Evolutionary conservation across 495 filamentous ascomycete genomes (phyloP).

Genomic region (Penicillium canescens): DNA sequence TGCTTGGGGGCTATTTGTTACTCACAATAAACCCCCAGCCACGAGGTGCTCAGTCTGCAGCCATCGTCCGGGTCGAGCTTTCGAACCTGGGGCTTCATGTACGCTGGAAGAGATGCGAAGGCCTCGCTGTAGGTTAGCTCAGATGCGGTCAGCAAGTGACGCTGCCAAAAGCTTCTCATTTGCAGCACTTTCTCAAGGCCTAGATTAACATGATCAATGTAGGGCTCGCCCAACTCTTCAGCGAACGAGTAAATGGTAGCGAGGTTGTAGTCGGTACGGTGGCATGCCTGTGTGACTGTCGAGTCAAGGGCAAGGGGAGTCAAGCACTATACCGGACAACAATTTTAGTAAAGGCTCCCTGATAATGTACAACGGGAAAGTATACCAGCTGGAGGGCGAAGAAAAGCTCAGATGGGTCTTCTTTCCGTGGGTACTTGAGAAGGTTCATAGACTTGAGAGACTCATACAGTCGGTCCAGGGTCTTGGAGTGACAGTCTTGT

Average conservation of each 20-base stretch:
- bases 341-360: neutral
- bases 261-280: constrained; percentile 36
- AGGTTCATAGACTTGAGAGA: constrained; percentile 18
- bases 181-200: constrained; percentile 25
- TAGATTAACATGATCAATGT: constrained; percentile 10
- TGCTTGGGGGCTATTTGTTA: too few species aligned
- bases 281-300: constrained; percentile 19
- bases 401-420: constrained; percentile 21
- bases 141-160: constrained; percentile 28
- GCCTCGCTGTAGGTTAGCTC: constrained; percentile 27
- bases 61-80: constrained; percentile 1
- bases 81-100: constrained; percentile 18
- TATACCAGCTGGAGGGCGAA: constrained; percentile 35
- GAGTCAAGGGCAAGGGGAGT: constrained; percentile 30
- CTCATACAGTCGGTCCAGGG: constrained; percentile 18
- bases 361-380: neutral
- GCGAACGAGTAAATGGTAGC: constrained; percentile 25
- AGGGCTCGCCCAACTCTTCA: neutral
- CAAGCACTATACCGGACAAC: constrained; percentile 20
- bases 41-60: constrained; percentile 16
- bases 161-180: constrained; percentile 42
- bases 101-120: constrained; percentile 16
- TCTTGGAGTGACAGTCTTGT: constrained; percentile 19
- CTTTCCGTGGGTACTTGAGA: constrained; percentile 20
- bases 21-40: constrained; percentile 43